These are phyloP conservation scores for Beauveria caledonica DNA, from an alignment of 2,329 filamentous ascomycete genomes.

Conservation along the genomic window DNA sequence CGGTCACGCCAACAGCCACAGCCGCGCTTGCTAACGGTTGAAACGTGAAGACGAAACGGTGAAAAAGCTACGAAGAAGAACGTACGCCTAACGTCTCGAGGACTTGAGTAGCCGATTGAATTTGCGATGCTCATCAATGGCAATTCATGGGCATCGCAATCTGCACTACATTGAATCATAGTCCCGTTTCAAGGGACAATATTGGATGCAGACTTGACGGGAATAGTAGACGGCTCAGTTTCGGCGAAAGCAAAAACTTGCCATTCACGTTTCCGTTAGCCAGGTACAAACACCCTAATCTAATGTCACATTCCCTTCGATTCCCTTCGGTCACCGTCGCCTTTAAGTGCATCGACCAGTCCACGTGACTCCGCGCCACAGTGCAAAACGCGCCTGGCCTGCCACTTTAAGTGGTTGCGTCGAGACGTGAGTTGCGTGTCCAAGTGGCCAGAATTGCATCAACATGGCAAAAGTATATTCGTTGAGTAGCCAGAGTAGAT, in stretches of 20 bases:
- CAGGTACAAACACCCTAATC: not conserved
- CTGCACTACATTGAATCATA: too few species aligned
- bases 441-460: not conserved
- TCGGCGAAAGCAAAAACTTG: not conserved
- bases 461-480: not conserved
- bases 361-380: constrained; percentile 18
- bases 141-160: too few species aligned
- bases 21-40: not conserved
- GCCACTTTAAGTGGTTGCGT: constrained; percentile 12
- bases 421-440: not conserved
- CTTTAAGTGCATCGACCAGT: constrained; percentile 9
- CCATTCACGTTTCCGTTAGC: not conserved
- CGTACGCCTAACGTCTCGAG: not conserved
- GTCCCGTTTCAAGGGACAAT: not conserved
- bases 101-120: not conserved
- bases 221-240: not conserved
- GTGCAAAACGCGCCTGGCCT: not conserved
- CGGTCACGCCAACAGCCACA: not conserved
- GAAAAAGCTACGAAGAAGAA: not conserved
- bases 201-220: not conserved
- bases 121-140: not conserved
- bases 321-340: constrained; percentile 10
- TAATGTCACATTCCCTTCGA: not conserved
- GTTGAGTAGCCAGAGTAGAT: not conserved
- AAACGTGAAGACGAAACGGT: not conserved